These are phyloP conservation scores for Domatiomyces catenatus DNA, from an alignment of 2,329 filamentous ascomycete genomes.

Conservation along the genomic window DNA sequence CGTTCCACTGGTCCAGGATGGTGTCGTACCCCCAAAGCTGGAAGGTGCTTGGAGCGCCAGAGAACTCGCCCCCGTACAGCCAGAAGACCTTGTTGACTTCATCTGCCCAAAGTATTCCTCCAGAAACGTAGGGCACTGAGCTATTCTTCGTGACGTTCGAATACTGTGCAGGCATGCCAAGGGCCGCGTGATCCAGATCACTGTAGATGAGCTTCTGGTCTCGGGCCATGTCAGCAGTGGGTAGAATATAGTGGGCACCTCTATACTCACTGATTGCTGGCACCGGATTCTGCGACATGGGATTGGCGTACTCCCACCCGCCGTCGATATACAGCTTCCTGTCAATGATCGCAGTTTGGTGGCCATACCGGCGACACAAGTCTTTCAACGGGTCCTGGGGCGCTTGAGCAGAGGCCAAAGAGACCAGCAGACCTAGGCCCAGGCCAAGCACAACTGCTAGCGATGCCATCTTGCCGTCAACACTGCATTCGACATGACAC, in stretches of 20 bases:
- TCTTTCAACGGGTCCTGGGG: constrained; percentile 36
- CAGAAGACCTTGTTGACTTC: constrained; percentile 48
- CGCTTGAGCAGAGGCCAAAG: constrained; percentile 1
- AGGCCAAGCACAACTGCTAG: background rate
- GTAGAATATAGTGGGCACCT: background rate
- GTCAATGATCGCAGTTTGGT: constrained; percentile 47
- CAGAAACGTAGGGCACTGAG: constrained; percentile 37
- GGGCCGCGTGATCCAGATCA: constrained; percentile 35
- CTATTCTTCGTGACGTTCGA: constrained; percentile 45
- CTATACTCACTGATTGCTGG: constrained; percentile 42
- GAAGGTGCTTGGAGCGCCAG: constrained; percentile 29
- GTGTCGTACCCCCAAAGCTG: constrained; percentile 44
- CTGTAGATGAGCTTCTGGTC: constrained; percentile 43
- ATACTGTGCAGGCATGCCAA: constrained; percentile 37
- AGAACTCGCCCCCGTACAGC: constrained; percentile 45
- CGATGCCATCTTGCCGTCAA: background rate
- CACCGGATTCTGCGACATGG: constrained; percentile 30
- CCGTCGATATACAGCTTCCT: constrained; percentile 48
- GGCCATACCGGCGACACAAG: constrained; percentile 41
- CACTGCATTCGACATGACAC: background rate
- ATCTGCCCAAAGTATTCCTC: constrained; percentile 43
- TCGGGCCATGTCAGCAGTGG: constrained; percentile 15
- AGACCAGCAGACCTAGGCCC: background rate
- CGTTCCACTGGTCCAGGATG: constrained; percentile 41
- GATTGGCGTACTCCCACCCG: constrained; percentile 41